Percentiles rank a stretch among this genome's conserved stretches.
Evolutionary conservation across 148 eudicot species (phyloP).

Genomic region (Rhododendron mucronatum): DNA sequence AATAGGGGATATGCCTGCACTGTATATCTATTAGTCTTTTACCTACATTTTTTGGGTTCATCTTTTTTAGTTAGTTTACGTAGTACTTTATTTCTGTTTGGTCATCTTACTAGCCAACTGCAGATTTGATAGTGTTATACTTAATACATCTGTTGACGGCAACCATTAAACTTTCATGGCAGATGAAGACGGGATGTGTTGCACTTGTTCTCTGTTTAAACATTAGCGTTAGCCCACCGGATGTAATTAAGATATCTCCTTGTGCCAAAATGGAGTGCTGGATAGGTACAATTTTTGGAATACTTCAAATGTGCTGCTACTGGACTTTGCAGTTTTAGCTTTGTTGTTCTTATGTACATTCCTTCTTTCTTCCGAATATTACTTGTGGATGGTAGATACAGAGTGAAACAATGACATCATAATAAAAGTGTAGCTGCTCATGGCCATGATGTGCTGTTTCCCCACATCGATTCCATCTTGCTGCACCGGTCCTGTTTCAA

Average conservation of each 20-base stretch:
- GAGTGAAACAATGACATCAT: neutral
- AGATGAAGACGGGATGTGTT: slow-evolving; percentile 97
- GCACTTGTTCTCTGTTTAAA: slow-evolving; percentile 94
- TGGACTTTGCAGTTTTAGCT: neutral
- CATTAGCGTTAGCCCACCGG: slow-evolving; percentile 90
- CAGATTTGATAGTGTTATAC: neutral
- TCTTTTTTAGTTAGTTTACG: neutral
- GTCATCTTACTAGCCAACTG: neutral
- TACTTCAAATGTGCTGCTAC: neutral
- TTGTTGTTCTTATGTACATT: slow-evolving; percentile 5
- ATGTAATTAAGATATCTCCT: slow-evolving; percentile 94
- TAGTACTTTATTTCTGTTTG: neutral
- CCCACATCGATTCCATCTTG: neutral
- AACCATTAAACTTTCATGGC: slow-evolving; percentile 18
- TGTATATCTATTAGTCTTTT: neutral
- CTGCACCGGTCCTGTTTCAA: neutral
- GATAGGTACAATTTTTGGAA: slow-evolving; percentile 63
- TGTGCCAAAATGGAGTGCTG: slow-evolving; percentile 98
- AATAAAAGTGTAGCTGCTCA: neutral
- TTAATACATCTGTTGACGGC: neutral
- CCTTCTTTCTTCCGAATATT: neutral
- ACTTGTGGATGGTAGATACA: neutral
- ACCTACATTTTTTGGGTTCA: neutral
- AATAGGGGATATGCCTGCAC: neutral
- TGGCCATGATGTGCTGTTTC: neutral